Conservation (phyloP, 1,284 basidiomycete genomes). For the Golubevia sp. region DNA sequence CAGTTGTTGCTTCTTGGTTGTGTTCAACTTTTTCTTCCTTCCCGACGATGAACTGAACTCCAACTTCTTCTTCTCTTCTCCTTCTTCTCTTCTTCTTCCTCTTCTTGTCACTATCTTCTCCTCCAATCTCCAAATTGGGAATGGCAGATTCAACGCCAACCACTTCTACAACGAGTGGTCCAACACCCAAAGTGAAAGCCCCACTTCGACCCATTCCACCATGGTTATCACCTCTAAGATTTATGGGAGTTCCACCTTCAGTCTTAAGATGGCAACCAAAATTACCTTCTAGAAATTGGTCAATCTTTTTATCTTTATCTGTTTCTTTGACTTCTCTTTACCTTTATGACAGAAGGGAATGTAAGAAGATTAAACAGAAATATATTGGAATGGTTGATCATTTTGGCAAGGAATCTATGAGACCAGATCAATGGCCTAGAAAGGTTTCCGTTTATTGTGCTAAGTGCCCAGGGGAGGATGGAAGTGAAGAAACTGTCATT, state of each 20-base stretch:
- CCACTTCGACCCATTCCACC: conserved; percentile 30
- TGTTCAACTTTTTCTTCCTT: too few species aligned
- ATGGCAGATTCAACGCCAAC: conserved; percentile 2
- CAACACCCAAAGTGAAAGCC: conserved; percentile 13
- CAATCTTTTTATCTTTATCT: conserved; percentile 49
- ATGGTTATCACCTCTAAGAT: conserved; percentile 46
- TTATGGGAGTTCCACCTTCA: conserved; percentile 46
- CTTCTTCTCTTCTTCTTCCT: too few species aligned
- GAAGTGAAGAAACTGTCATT: conserved; percentile 44
- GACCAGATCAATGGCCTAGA: conserved; percentile 42
- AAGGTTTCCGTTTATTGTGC: conserved; percentile 51
- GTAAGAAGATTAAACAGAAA: conserved; percentile 37
- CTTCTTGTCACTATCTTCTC: too few species aligned
- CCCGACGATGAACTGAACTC: too few species aligned
- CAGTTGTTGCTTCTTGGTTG: too few species aligned
- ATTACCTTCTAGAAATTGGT: conserved; percentile 55
- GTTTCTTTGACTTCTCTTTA: conserved; percentile 44
- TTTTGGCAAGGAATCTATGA: conserved; percentile 34
- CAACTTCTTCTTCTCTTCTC: too few species aligned
- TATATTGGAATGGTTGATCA: conserved; percentile 51
- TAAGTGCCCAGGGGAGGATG: conserved; percentile 55
- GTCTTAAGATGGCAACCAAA: conserved; percentile 53
- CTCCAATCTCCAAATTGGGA: too few species aligned
- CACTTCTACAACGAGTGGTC: neutral
- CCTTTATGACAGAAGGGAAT: conserved; percentile 52